Evolutionary conservation across 2,329 filamentous ascomycete genomes (phyloP), one percentile per base, ranked within the genome.

Genomic region (Talaromyces sp.): DNA sequence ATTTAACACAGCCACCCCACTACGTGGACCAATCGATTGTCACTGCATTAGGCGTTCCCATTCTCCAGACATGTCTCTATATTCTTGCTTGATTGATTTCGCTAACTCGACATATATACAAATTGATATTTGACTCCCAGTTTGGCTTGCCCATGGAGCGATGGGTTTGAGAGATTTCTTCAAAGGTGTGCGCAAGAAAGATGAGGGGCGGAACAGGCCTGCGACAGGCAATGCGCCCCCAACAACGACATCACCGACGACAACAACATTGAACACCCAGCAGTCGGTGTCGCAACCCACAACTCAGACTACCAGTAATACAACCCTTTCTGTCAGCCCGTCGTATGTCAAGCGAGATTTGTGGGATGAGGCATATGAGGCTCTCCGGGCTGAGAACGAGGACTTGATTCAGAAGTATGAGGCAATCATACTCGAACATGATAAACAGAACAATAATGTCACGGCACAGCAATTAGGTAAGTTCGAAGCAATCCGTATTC

Each of bases 401-500:
- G 34, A 58, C 15, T 58, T 58, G 54, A 43, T 58, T 7, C 54
- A 27, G 34, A 58, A 58, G 34, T 58, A 58, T 58, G 54, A 58
- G 11, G 34, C 25, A 27, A 58, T 40, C 19, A 40, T 58, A 40
- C 19, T 40, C 15, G 31, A 58, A 40, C 7, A 58, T 40, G 34
- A 25, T 15, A 58, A 43, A 25, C 34, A 43, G 22, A 58, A 34
- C 19, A 27, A 11, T n/a, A 13, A 7, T n/a, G 7, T 22, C 15
- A 27, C 54, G 13, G 19, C 8, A 3, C 54, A 58, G 53, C 29
- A 58, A 38, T 36, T 40, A 19, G 54, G 54, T 58, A 15, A 27
- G 54, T n/a, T 6, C 13, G 15, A 17, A 40, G 6, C 15, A 40
- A 58, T 19, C 3, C 17, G 5, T 15, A 22, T 27, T 10, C 13